Conservation (phyloP, 495 filamentous ascomycete genomes). For the Evernia prunastri region DNA sequence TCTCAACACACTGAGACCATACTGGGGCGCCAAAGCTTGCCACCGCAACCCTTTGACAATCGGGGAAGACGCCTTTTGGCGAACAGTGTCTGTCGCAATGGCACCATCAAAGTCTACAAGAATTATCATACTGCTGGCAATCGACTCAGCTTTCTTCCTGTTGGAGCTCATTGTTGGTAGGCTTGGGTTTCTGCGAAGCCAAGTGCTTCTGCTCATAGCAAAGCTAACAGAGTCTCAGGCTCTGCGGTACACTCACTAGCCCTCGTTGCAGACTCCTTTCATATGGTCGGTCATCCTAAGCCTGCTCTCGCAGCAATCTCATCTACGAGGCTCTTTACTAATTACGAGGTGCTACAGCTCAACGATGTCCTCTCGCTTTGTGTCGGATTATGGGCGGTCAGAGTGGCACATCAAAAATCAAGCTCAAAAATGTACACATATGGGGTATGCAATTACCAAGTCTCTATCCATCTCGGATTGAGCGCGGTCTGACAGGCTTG, state of each 20-base stretch:
- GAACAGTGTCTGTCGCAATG: conserved; percentile 44
- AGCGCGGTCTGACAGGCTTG: conserved; percentile 31
- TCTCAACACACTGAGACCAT: conserved; percentile 1
- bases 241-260: conserved; percentile 85
- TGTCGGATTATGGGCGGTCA: conserved; percentile 93
- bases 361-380: conserved; percentile 94
- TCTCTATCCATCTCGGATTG: neutral
- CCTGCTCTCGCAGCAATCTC: neutral
- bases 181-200: conserved; percentile 19
- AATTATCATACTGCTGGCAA: conserved; percentile 85
- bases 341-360: conserved; percentile 43
- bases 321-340: neutral
- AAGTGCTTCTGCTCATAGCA: neutral
- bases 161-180: conserved; percentile 74
- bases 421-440: conserved; percentile 88
- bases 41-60: neutral
- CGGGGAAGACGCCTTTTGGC: neutral
- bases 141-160: conserved; percentile 84
- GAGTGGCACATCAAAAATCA: conserved; percentile 67
- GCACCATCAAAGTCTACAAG: conserved; percentile 85
- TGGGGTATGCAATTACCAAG: conserved; percentile 56
- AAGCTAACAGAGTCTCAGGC: conserved; percentile 40
- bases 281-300: conserved; percentile 59
- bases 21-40: neutral
- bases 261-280: conserved; percentile 92